Conservation (phyloP, 2,329 filamentous ascomycete genomes). For the Rhynchosporium secalis region DNA sequence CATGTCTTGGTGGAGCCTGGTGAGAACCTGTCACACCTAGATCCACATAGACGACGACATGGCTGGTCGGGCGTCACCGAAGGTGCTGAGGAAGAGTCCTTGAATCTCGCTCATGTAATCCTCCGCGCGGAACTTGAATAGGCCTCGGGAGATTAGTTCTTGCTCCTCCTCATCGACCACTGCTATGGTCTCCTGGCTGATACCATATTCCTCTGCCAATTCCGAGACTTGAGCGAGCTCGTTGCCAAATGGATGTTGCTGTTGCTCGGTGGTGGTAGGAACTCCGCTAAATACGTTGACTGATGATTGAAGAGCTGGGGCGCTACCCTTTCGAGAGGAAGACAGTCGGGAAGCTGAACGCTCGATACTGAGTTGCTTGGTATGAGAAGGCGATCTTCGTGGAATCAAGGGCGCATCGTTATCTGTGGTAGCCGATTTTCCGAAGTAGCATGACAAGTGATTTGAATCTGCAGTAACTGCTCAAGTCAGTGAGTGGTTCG, state of each 20-base stretch:
- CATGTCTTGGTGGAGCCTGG: conserved; percentile 10
- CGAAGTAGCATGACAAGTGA: conserved; percentile 68
- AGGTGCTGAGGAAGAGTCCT: conserved; percentile 48
- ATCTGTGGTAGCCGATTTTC: conserved; percentile 43
- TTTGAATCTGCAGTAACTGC: conserved; percentile 58
- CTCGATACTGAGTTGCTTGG: conserved; percentile 78
- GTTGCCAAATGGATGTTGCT: conserved; percentile 75
- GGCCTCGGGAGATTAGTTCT: conserved; percentile 66
- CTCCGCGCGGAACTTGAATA: conserved; percentile 72
- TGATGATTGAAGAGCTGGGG: conserved; percentile 57
- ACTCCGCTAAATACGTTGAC: conserved; percentile 36
- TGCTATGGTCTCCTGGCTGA: conserved; percentile 53
- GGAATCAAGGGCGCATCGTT: conserved; percentile 66
- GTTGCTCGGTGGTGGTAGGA: conserved; percentile 40
- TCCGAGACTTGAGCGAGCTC: conserved; percentile 93
- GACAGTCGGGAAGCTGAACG: conserved; percentile 64
- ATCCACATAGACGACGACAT: conserved; percentile 37
- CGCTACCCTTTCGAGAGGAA: conserved; percentile 55
- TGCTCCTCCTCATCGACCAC: conserved; percentile 72
- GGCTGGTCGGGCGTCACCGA: conserved; percentile 32
- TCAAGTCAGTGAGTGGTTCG: not conserved
- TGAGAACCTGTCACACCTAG: conserved; percentile 32
- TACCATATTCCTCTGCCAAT: conserved; percentile 83
- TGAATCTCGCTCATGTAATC: conserved; percentile 85
- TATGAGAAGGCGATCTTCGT: conserved; percentile 79